These are phyloP conservation scores for Eimeria tenella DNA, from an alignment of 169 alveolate species.

Conservation along the genomic window DNA sequence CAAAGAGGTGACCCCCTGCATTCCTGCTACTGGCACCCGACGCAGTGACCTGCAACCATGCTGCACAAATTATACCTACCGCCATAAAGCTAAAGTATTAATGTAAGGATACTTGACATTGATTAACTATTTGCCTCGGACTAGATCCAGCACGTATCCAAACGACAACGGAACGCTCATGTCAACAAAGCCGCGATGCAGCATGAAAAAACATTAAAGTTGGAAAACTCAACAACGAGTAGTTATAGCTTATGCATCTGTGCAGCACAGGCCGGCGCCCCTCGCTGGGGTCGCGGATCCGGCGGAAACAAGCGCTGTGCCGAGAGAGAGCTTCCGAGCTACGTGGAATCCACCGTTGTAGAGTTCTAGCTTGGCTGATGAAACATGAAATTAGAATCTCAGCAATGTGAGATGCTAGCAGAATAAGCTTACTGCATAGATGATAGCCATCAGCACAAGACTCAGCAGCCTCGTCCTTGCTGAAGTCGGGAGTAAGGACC, in stretches of 20 bases:
- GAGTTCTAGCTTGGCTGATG: slow-evolving; percentile 73
- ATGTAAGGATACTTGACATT: no score
- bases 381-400: no score
- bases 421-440: slow-evolving; percentile 86
- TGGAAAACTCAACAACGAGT: slow-evolving; percentile 15
- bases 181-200: neutral
- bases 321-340: slow-evolving; percentile 78
- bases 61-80: no score
- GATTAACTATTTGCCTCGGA: no score
- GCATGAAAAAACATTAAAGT: slow-evolving; percentile 5
- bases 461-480: slow-evolving; percentile 86
- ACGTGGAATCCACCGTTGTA: slow-evolving; percentile 81
- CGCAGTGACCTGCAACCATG: no score
- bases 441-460: slow-evolving; percentile 93
- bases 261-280: slow-evolving; percentile 81
- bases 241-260: slow-evolving; percentile 53
- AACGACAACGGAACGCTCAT: no score
- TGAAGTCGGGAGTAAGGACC: slow-evolving; percentile 57
- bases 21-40: no score
- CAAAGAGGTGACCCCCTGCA: no score
- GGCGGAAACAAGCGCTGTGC: slow-evolving; percentile 76
- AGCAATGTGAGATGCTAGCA: neutral
- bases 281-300: slow-evolving; percentile 80
- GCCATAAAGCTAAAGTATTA: no score
- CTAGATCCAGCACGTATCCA: no score